These are phyloP conservation scores for Metarhizium sp. DNA, from an alignment of 2,329 filamentous ascomycete species.

Conservation along the genomic window DNA sequence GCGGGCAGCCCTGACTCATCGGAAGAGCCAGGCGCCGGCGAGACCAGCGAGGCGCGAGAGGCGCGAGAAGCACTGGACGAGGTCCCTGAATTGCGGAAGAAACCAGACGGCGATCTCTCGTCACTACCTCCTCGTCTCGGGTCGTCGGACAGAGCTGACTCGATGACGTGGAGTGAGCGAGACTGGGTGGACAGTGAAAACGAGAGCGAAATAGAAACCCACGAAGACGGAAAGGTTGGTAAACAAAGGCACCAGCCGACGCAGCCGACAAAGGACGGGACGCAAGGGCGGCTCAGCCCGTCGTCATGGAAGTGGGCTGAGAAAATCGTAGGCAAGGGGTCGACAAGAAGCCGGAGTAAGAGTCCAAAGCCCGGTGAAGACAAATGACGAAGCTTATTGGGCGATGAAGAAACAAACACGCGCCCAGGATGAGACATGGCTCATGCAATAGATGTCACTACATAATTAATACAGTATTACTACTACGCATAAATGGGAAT, in stretches of 20 bases:
- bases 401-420: not conserved
- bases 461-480: not conserved
- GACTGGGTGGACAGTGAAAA: conserved; percentile 50
- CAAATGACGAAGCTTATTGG: not conserved
- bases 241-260: not conserved
- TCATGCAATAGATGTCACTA: not conserved
- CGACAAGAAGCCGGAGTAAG: conserved; percentile 14
- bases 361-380: conserved; percentile 11
- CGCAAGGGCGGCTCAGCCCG: conserved; percentile 12
- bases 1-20: conserved; percentile 17
- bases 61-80: conserved; percentile 30
- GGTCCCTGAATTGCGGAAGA: conserved; percentile 34
- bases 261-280: conserved; percentile 11
- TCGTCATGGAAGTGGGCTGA: conserved; percentile 43
- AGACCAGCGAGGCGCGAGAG: conserved; percentile 14
- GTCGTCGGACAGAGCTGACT: conserved; percentile 33
- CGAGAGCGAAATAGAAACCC: conserved; percentile 28
- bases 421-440: not conserved
- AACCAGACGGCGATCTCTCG: conserved; percentile 14
- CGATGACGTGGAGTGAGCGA: conserved; percentile 55
- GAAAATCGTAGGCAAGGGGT: conserved; percentile 40
- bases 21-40: conserved; percentile 7
- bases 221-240: conserved; percentile 11
- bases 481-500: not conserved
- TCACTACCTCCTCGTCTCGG: conserved; percentile 9